These are phyloP conservation scores for Pleurotus citrinopileatus DNA, from an alignment of 768 basidiomycete species.

Conservation along the genomic window DNA sequence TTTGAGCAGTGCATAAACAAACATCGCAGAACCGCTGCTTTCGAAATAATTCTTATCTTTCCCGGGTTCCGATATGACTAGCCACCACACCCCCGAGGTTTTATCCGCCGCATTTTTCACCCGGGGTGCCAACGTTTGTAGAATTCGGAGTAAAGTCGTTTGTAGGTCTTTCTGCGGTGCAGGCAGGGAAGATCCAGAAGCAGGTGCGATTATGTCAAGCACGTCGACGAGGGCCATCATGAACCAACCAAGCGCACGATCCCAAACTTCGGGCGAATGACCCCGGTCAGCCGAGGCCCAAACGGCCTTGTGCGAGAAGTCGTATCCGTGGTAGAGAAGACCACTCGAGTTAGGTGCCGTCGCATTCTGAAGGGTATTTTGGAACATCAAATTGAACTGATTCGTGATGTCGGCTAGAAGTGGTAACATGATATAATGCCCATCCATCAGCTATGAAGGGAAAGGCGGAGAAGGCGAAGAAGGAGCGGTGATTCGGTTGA, in stretches of 20 bases:
- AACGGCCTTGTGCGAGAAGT: slow-evolving; percentile 36
- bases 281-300: slow-evolving; percentile 47
- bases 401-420: slow-evolving; percentile 37
- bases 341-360: slow-evolving; percentile 36
- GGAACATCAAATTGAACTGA: slow-evolving; percentile 42
- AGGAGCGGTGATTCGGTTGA: slow-evolving; percentile 14
- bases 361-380: slow-evolving; percentile 37
- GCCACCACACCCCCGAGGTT: slow-evolving; percentile 43
- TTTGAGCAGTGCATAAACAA: slow-evolving; percentile 43
- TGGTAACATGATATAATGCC: neutral
- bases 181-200: slow-evolving; percentile 14
- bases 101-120: slow-evolving; percentile 37
- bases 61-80: slow-evolving; percentile 47
- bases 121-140: slow-evolving; percentile 31
- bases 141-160: slow-evolving; percentile 26
- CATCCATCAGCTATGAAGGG: too few relatives aligned
- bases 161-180: slow-evolving; percentile 19
- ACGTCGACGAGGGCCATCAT: slow-evolving; percentile 47
- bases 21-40: slow-evolving; percentile 45
- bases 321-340: slow-evolving; percentile 49
- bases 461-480: too few relatives aligned
- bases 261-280: slow-evolving; percentile 48
- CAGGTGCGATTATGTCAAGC: slow-evolving; percentile 32
- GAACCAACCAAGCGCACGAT: slow-evolving; percentile 47
- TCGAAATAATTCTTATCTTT: slow-evolving; percentile 46